Evolutionary conservation across 129 eudicot genomes (phyloP), one percentile per base, ranked within the genome.

Genomic region (Smallanthus sonchifolius): DNA sequence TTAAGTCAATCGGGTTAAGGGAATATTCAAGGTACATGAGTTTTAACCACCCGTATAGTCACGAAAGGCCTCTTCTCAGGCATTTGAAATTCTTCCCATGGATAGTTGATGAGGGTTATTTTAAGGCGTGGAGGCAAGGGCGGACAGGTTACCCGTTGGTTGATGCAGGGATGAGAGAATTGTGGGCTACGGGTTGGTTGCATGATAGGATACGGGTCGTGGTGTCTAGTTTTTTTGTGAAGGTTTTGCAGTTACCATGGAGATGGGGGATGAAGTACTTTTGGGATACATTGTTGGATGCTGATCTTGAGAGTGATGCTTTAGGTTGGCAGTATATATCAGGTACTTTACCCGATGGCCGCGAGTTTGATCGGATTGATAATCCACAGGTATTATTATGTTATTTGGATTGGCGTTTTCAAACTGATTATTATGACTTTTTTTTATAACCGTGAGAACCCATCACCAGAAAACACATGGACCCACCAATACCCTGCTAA

Each of bases 211-310:
- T 92, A 69, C 82, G 96, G 28, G 95, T 92, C n/a, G 95, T 92
- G 24, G 98, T 92, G 4, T 79, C 96, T 2, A 89, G 96, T 75
- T 92, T 92, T 78, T 90, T 90, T 79, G 96, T 92, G 45, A 92
- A 92, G 78, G 92, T 89, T 75, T 79, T 92, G 15, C 96, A 84
- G 84, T 86, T 92, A 56, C 96, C 96, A 1, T 92, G 98, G 98
- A 83, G 92, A 79, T 89, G 95, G 96, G 98, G 98, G 0, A 87
- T 89, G 96, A 92, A 92, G 79, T 92, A 90, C 70, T 92, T 92
- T 61, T 90, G 96, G 96, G 98, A 92, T 73, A 92, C 98, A 16
- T 84, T 92, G 6, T 81, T 92, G 51, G 98, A 92, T 87, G 98
- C 98, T 0, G 98, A 92, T 83, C 96, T 90, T 40, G 96, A 89